phyloP scores from a whole-genome alignment of 1,284 basidiomycete genomes.

The Rhizoctonia solani region DNA sequence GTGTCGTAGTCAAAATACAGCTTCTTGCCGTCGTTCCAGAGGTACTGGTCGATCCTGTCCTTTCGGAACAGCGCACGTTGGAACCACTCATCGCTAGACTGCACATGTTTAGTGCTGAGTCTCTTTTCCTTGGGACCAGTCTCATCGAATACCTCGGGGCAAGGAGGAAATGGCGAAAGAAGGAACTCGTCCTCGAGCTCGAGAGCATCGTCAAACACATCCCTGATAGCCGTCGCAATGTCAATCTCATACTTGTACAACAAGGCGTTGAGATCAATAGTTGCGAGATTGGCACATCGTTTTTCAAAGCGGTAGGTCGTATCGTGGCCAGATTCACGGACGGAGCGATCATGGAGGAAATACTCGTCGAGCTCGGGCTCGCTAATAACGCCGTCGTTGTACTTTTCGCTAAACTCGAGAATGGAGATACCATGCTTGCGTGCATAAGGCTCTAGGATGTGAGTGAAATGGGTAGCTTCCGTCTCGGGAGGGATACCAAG shows the following conservation, averaged over 20 bases:
- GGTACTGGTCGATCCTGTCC: constrained; percentile 88
- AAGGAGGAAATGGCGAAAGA: constrained; percentile 88
- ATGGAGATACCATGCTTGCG: constrained; percentile 93
- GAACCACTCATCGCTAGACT: constrained; percentile 89
- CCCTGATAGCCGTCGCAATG: constrained; percentile 90
- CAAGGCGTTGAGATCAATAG: constrained; percentile 90
- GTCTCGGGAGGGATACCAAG: constrained; percentile 97
- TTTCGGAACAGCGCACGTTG: constrained; percentile 80
- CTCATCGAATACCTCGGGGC: constrained; percentile 66
- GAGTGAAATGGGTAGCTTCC: constrained; percentile 96
- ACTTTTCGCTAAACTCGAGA: constrained; percentile 95
- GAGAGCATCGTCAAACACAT: constrained; percentile 90
- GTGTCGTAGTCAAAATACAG: constrained; percentile 98
- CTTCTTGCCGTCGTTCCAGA: constrained; percentile 95
- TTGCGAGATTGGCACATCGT: constrained; percentile 88
- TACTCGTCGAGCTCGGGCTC: constrained; percentile 95
- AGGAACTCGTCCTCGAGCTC: constrained; percentile 91
- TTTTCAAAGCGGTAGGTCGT: constrained; percentile 98
- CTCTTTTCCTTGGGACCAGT: constrained; percentile 52
- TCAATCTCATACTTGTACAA: constrained; percentile 91
- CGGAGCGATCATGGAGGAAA: constrained; percentile 94
- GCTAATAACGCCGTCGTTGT: constrained; percentile 81
- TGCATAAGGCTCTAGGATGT: constrained; percentile 94
- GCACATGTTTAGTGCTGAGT: constrained; percentile 64
- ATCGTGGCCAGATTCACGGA: constrained; percentile 95